Evolutionary conservation across 2,329 filamentous ascomycete species (phyloP), one percentile per base, ranked within the genome.

Genomic region (Fusarium buharicum): DNA sequence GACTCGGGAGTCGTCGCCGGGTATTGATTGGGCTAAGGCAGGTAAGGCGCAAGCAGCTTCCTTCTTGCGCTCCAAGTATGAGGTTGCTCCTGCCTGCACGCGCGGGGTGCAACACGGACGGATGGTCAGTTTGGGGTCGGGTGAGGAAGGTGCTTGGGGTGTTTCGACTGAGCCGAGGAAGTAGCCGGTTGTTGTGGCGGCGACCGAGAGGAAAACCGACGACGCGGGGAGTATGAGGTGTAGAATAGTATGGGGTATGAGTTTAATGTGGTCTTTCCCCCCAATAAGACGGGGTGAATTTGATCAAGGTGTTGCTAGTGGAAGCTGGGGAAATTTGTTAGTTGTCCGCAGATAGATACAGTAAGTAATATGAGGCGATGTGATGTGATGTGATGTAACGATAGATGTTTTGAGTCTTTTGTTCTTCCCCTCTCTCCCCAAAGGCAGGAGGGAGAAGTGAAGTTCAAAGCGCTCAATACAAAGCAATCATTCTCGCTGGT

Each of bases 261-360:
- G 41, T 59, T 24, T 20, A 44, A 55, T 54, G 56, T 45, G 54
- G 39, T 24, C 39, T 62, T 50, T 51, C 51, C 64, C 66, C 66
- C 67, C 67, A 69, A 69, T 69, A 50, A 66, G 58, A 70, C 55
- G 64, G 58, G 49, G 64, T 62, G 62, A 57, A 70, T 69, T 69
- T 70, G 67, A 69, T 68, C 65, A 48, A 62, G 62, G 58, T 34
- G 64, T 59, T 59, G 67, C 67, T 69, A 55, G 53, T 56, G 27
- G 55, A 70, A 66, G 62, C 67, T 68, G 67, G 64, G 63, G 56
- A 13, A 13, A 59, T 64, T 55, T 66, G 55, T 58, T 52, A 59
- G 43, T 50, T 52, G 53, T 57, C 50, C n/a, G n/a, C n/a, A n/a
- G n/a, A n/a, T n/a, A n/a, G n/a, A n/a, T n/a, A n/a, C n/a, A n/a